Base-by-base conservation (phyloP, 371 early-diverging fungal species). In the Mortierella sp. region DNA sequence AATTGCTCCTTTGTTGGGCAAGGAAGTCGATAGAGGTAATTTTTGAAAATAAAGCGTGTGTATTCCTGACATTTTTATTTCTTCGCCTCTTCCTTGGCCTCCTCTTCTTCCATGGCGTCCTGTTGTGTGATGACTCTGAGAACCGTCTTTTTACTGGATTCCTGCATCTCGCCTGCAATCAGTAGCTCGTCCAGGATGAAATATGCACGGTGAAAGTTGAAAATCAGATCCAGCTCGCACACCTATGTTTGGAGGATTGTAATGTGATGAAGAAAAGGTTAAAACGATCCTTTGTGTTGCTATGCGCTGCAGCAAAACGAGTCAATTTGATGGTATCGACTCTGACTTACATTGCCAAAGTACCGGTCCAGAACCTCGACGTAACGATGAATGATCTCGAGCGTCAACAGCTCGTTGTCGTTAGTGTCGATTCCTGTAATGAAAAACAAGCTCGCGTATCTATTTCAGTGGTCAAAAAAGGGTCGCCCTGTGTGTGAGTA, bases 331-430 rank as follows among this genome's bases (percentile, higher is more conserved):
- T 19, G 21, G 31, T 54, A 11, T 11, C 77, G 8, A 16, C 54
- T 5, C n/a, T 24, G 34, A 60, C 88, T 83, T 91, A 97, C 99
- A 87, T 98, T 99, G 84, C 98, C 95, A 90, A 99, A 99, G 89
- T 97, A 98, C 78, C 97, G 95, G 90, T 99, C 99, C 72, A 99
- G 89, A 16, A 98, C 94, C 87, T 99, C 99, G 57, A 99, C 99
- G 88, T 97, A 99, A 58, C 99, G 96, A 78, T 99, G 99, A 73
- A 99, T 97, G 74, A 98, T 93, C 83, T 99, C 99, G 42, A 99
- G 92, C 9, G 94, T 94, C 48, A 98, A 88, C 24, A 99, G 93
- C 84, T 99, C 99, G 87, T 99, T 99, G 83, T 97, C 98, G 77
- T 95, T 93, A 52, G 93, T 88, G 63, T 95, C 97, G 72, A 97